Evolutionary conservation across 306 rosid species (phyloP), one percentile per base, ranked within the genome.

Genomic region (Aeschynomene evenia): DNA sequence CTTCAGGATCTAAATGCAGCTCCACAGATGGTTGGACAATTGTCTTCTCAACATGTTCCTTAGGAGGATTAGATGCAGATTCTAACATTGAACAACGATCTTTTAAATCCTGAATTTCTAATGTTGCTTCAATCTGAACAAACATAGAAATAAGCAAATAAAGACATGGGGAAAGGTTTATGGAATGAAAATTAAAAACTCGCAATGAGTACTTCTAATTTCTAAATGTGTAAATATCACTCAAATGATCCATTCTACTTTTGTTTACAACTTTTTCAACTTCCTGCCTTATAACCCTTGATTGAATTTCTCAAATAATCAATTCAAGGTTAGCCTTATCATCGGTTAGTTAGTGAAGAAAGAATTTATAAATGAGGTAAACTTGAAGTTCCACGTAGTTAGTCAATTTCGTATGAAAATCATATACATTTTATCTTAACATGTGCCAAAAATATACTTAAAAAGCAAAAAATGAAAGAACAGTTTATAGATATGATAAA

Each of bases 51-150:
- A 12, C 66, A 55, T 37, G 53, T 40, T 24, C 45, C 20, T 4
- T 50, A 43, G 71, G 70, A 81, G 68, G 57, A 65, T 80, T 45
- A 46, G 63, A 48, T 58, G 71, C 45, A 73, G 81, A 45, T 76
- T 82, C 85, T 55, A 70, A 40, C 31, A 31, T 72, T 54, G 20
- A 40, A 16, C 37, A 46, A 46, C 46, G 68, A 70, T 70, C 68
- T 64, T 82, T 86, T 63, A 92, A 79, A 60, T 19, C 43, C 53
- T 80, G 81, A 80, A 90, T 85, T 80, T 93, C 83, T 52, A 61
- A 21, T 52, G 81, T 70, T 40, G 91, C 84, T 46, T 53, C 73
- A 53, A 42, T 54, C 92, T 87, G 77, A 33, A 39, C 52, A 77
- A 7, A 67, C 57, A 66, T 21, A 20, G 26, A 64, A 61, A 71